phyloP scores from a whole-genome alignment of 768 basidiomycete genomes.

The Brasilioporus rufonigricans region DNA sequence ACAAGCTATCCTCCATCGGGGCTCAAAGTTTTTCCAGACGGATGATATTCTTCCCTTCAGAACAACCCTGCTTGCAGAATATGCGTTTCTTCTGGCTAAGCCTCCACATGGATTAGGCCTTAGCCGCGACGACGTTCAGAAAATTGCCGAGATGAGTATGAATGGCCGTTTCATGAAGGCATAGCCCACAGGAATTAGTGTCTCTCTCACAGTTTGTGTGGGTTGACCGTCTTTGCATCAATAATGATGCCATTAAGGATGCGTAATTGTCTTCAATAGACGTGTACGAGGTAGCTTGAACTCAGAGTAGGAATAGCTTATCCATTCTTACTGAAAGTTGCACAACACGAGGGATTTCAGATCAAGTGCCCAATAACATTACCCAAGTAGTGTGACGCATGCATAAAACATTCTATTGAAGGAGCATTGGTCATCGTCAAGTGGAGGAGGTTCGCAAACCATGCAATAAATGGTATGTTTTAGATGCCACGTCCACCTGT shows the following conservation, averaged over 20 bases:
- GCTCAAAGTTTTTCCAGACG: constrained; percentile 47
- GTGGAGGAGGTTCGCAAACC: not conserved
- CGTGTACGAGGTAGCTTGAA: not conserved
- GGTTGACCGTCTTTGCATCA: not conserved
- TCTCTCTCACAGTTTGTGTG: not conserved
- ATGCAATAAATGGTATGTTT: not conserved
- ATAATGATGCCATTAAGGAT: not conserved
- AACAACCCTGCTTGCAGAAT: constrained; percentile 72
- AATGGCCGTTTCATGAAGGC: constrained; percentile 25
- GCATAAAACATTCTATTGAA: not conserved
- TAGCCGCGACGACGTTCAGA: constrained; percentile 50
- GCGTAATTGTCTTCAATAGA: not conserved
- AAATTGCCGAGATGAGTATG: constrained; percentile 63
- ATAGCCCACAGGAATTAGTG: not conserved
- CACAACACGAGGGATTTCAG: not conserved
- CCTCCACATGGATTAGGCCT: constrained; percentile 75
- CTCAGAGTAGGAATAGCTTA: too few relatives aligned
- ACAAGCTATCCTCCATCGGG: not conserved
- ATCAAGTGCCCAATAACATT: not conserved
- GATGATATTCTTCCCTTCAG: constrained; percentile 81
- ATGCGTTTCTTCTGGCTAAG: constrained; percentile 71
- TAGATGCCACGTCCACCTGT: constrained; percentile 80
- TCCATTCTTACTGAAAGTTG: not conserved
- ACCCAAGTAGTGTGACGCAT: not conserved
- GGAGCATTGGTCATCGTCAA: not conserved